Evolutionary conservation across 768 basidiomycete species (phyloP), one percentile per base, ranked within the genome.

Genomic region (Amanita exitialis): DNA sequence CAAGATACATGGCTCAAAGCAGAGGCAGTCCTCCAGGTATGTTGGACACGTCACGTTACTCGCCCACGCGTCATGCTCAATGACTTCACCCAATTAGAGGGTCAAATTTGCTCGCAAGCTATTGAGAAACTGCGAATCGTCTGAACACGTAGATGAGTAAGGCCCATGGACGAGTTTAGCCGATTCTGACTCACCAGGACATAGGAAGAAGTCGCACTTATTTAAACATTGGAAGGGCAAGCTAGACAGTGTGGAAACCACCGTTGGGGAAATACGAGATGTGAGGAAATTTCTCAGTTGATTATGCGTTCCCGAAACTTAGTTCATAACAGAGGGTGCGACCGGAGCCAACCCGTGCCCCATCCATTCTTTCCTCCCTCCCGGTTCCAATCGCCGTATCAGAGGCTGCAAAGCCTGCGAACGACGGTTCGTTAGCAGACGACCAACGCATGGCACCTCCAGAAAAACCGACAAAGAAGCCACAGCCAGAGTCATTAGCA

Each of bases 51-150:
- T 12, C 30, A 30, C 10, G 10, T 20, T 54, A 32, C 7, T 30
- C 4, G 4, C 15, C 13, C 47, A 32, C 44, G 21, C 21, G 25
- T 27, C 39, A 13, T 18, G 18, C 27, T 21, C 51, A 38, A 13
- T 35, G 1, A 38, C 38, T 5, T 5, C n/a, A n/a, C 25, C 30
- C 7, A 12, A 41, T 18, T 41, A 71, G 69, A 73, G 69, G 64
- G 60, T 86, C 3, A 79, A 77, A 55, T 76, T 75, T 59, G 83
- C 83, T 0, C 66, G 73, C 46, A 69, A 69, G 53, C 63, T 87
- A 51, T 55, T 86, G 38, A 74, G 73, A 60, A 80, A 78, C 53
- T 76, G 83, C 15, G 78, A 84, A 54, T 56, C 73, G 27, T 70
- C 77, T 53, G 73, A 70, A 12, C 71, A 74, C 50, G 64, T 65